A percentile compares a stretch with the other conserved stretches of the same genome.
phyloP scores from a whole-genome alignment of 306 rosid genomes.

The Lithocarpus polystachyus region DNA sequence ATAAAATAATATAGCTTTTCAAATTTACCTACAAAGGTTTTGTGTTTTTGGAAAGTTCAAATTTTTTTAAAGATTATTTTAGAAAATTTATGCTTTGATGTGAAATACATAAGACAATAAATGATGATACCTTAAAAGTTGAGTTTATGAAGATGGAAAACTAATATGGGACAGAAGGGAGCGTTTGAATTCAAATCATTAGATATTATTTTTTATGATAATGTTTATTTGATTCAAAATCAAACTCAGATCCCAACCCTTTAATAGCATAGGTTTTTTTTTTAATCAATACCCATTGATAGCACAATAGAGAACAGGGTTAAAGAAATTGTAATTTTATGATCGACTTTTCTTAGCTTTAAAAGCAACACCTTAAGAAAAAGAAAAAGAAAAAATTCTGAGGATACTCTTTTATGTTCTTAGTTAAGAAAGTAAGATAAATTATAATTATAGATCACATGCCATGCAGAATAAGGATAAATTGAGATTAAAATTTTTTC shows the following conservation, averaged over 20 bases:
- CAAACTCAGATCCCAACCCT: not conserved
- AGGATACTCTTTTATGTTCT: not conserved
- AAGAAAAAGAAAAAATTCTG: not conserved
- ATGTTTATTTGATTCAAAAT: not conserved
- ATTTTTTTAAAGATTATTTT: not conserved
- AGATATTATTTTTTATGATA: not conserved
- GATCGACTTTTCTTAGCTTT: not conserved
- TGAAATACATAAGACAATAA: not conserved
- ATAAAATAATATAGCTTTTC: not conserved
- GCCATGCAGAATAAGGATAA: not conserved
- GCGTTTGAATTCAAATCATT: not conserved
- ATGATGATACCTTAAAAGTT: not conserved
- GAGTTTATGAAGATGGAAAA: not conserved
- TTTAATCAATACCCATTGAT: not conserved
- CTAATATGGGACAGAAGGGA: not conserved
- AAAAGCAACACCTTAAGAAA: not conserved
- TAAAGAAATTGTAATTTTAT: not conserved
- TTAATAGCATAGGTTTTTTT: too few relatives aligned
- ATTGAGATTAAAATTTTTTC: not conserved
- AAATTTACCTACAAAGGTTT: not conserved
- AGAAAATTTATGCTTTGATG: not conserved
- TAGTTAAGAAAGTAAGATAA: not conserved
- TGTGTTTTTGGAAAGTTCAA: not conserved
- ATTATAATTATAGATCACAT: not conserved
- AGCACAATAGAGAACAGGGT: not conserved